Evolutionary conservation across 306 rosid genomes (phyloP), one percentile per base, ranked within the genome.

Genomic region (Prunus fruticosa): DNA sequence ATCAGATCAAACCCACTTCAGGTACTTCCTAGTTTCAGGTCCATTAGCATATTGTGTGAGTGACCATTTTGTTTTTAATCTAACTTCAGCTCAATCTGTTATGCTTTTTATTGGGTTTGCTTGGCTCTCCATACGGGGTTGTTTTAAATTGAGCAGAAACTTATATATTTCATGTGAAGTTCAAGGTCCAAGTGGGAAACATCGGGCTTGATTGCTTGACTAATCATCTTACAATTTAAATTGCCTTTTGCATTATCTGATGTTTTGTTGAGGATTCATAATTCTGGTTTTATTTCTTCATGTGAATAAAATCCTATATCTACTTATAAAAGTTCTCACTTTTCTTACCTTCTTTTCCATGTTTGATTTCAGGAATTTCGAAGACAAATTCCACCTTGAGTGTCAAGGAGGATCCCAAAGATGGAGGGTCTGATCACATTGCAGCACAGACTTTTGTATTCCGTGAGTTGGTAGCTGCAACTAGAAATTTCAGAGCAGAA

Each of bases 401-500:
- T 72, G 85, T 82, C 56, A 84, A 50, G 69, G 93, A 84, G 75
- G 66, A 83, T 71, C 72, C 85, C 30, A 85, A 81, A 76, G 87
- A 76, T 82, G 97, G 92, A 67, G 87, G 89, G 45, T 66, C 93
- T 27, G 91, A 85, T 69, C 91, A 87, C 80, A 92, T 95, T 78
- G 87, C 94, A 54, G 97, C 98, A 38, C 92, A 92, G 82, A 92
- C 84, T 47, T 95, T 92, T 83, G 70, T 90, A 63, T 95, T 89
- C 83, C 97, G 95, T 60, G 98, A 95, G 75, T 76, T 95, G 91
- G 97, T 96, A 16, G 76, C 81, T n/a, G 98, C 98, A 71, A 90
- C 98, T 77, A 90, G 86, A 83, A 92, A 95, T 73, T 95, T 95
- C 69, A 86, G 88, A 81, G 81, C 90, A 14, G 97, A 92, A 52